phyloP scores from a whole-genome alignment of 2,329 filamentous ascomycete genomes.

The Aulographum hederae region DNA sequence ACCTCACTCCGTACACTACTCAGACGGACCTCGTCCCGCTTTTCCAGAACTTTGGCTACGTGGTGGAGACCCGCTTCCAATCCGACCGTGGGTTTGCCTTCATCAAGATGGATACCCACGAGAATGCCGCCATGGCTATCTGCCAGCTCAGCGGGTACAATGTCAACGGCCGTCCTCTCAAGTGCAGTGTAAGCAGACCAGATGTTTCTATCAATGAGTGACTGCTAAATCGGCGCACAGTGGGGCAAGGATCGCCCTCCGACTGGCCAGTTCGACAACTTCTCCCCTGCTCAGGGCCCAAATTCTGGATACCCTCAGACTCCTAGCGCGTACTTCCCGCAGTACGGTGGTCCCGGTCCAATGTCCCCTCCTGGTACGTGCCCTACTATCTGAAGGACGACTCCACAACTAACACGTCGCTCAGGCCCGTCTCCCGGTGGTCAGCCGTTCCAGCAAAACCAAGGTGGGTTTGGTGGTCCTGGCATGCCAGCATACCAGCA shows the following conservation, averaged over 20 bases:
- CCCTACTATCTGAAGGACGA: conserved; percentile 4
- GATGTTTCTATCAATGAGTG: conserved; percentile 4
- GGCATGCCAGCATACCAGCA: conserved; percentile 29
- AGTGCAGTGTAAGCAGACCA: conserved; percentile 75
- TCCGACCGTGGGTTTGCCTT: conserved; percentile 96
- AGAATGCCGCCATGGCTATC: conserved; percentile 96
- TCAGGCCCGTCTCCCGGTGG: conserved; percentile 37
- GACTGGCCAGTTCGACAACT: conserved; percentile 64
- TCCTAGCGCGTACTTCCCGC: conserved; percentile 72
- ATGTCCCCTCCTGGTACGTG: conserved; percentile 41
- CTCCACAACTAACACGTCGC: not conserved
- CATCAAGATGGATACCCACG: conserved; percentile 97
- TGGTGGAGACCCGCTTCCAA: conserved; percentile 94
- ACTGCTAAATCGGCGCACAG: conserved; percentile 29
- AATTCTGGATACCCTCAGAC: conserved; percentile 60
- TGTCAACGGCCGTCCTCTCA: conserved; percentile 87
- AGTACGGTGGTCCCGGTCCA: conserved; percentile 59
- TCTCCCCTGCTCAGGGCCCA: conserved; percentile 60
- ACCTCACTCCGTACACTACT: conserved; percentile 92
- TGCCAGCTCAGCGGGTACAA: conserved; percentile 87
- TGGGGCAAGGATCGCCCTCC: conserved; percentile 99
- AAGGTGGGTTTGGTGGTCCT: conserved; percentile 45
- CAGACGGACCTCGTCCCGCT: conserved; percentile 93
- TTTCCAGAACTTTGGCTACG: conserved; percentile 97
- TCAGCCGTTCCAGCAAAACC: conserved; percentile 39